Evolutionary conservation across 129 eudicot species (phyloP), one percentile per base, ranked within the genome.

Genomic region (Flaveria trinervia): DNA sequence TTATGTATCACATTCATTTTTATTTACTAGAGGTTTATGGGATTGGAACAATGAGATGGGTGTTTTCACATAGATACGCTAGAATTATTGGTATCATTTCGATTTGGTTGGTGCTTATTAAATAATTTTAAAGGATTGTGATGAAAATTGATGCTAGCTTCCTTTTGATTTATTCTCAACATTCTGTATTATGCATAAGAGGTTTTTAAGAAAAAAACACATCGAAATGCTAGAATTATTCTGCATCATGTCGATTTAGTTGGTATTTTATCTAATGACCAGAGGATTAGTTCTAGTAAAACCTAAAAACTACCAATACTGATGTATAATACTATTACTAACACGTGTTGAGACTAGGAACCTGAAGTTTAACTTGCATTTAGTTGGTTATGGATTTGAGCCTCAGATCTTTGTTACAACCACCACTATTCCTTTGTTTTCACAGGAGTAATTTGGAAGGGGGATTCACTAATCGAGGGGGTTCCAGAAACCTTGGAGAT

Each of bases 401-500:
- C 43, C 9, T 20, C 9, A 22, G 10, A 36, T 25, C 55, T 39
- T 67, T 66, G 36, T 28, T 64, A 30, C 56, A 4, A 28, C 72
- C 49, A 56, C 46, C 59, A 56, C 25, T 44, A 60, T 55, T 50
- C 46, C 36, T 68, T 45, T 64, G 12, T 28, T 64, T 30, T 30
- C 70, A 2, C 88, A 94, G 99, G 99, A 65, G 99, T 94, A 51
- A 91, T 94, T 33, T 94, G 99, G 99, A 94, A 94, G 82, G 99
- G 99, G 52, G 99, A 94, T 81, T 82, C 77, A 48, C 71, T 94
- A 72, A 94, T 94, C 14, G 99, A 91, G 68, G 99, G 99, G 55
- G 99, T 94, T 72, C 96, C 97, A 45, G 94, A 89, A 80, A 94
- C 99, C 79, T 93, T 94, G 36, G 97, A 94, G 84, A 64, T 94